Evolutionary conservation across 495 filamentous ascomycete genomes (phyloP), one percentile per base, ranked within the genome.

Genomic region (Penicillium parvum): DNA sequence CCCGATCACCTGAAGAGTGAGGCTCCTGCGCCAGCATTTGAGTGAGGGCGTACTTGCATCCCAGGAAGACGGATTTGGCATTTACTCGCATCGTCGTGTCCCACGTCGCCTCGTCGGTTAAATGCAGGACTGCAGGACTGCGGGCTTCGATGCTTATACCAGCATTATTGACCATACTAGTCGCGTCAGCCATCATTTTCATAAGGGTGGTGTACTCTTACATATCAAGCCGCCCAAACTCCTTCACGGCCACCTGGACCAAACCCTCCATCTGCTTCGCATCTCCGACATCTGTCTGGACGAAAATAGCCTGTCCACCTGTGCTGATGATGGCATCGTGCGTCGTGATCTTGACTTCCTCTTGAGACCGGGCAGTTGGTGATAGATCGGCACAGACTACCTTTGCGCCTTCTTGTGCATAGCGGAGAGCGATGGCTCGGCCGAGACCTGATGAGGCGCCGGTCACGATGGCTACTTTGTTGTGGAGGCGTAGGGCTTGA

Each of bases 81-180:
- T 79, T 77, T 2, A 77, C 58, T 5, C 50, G 44, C 51, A 75
- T 69, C 2, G 66, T 67, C 7, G 29, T 53, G 35, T 79, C 75
- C 57, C 62, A 79, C 0, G 51, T 61, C 1, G 53, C 37, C 33
- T 75, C 69, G 1, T 50, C 47, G 3, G 63, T 65, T 26, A 72
- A 53, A 46, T 75, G 70, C 2, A 74, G 42, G 3, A 57, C 54
- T 0, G 44, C 45, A 1, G 63, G 58, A 2, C 33, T 27, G 0
- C 39, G 43, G 16, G 44, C 58, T 16, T 64, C 50, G 9, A 58
- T 40, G 8, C 49, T 46, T 3, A 76, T 68, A 5, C 76, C 77
- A 0, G 75, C 77, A 52, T 81, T 79, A 37, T 78, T 78, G 39
- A 75, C 66, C 49, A 81, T 53, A 15, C 69, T 74, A 34, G 37